phyloP scores from a whole-genome alignment of 2,329 filamentous ascomycete genomes.

The Ascochyta pisi region DNA sequence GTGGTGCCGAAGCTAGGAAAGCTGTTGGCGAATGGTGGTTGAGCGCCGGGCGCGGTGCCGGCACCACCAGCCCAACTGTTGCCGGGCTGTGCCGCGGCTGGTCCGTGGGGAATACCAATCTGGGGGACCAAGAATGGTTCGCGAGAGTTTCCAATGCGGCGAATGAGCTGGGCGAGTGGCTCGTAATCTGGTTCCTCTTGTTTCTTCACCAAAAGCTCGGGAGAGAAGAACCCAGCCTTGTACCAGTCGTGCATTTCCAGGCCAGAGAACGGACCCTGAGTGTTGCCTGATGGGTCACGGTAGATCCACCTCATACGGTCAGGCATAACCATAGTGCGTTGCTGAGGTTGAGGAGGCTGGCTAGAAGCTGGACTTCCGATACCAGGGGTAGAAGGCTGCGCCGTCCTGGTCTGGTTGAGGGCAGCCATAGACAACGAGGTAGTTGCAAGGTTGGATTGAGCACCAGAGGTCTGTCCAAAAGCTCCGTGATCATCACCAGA shows the following conservation, averaged over 20 bases:
- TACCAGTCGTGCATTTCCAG: constrained; percentile 99
- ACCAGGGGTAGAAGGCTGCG: constrained; percentile 44
- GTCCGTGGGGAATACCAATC: constrained; percentile 91
- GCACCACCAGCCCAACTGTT: constrained; percentile 53
- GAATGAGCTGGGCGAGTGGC: constrained; percentile 90
- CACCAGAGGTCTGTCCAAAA: constrained; percentile 33
- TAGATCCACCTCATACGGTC: constrained; percentile 99
- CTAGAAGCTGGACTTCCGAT: constrained; percentile 63
- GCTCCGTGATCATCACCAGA: constrained; percentile 37
- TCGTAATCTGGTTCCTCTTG: constrained; percentile 94
- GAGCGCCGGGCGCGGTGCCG: constrained; percentile 54
- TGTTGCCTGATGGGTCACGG: constrained; percentile 88
- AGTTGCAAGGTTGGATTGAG: constrained; percentile 35
- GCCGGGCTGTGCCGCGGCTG: constrained; percentile 61
- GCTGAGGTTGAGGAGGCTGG: constrained; percentile 72
- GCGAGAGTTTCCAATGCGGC: constrained; percentile 94
- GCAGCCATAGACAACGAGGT: constrained; percentile 43
- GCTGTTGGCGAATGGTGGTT: constrained; percentile 87
- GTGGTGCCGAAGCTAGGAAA: constrained; percentile 98
- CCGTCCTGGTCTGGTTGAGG: constrained; percentile 43
- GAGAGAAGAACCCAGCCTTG: constrained; percentile 96
- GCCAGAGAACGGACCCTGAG: constrained; percentile 94
- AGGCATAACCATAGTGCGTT: constrained; percentile 97
- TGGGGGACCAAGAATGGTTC: constrained; percentile 98
- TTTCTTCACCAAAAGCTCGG: constrained; percentile 93